Base-by-base conservation (phyloP, 2,329 filamentous ascomycete species). In the Aspergillus udagawae region DNA sequence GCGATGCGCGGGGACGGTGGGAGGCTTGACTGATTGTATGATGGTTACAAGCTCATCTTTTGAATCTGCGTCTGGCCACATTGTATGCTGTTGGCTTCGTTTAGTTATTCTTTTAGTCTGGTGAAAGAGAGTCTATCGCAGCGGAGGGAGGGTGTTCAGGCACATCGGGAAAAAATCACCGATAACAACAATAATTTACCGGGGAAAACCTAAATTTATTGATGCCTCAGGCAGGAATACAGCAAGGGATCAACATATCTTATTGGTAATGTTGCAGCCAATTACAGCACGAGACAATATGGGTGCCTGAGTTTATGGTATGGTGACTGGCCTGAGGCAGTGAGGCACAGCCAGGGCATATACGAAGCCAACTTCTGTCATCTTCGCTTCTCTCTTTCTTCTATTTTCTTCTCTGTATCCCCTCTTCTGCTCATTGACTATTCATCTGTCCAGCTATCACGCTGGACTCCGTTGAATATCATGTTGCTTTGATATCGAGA, bases 1-100 rank as follows among this genome's bases (percentile, higher is more conserved):
- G 63, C 86, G 85, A 67, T 89, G 84, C 38, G 86, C 73, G 54
- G 84, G 82, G 29, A 83, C 51, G 38, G 71, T 67, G 12, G 70
- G 70, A 7, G 75, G 75, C 49, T 71, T 79, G 32, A 83, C 81
- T 51, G 80, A 79, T 65, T 72, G 69, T n/a, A 70, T 68, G 54
- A 74, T 60, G 9, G 62, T 64, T 23, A 65, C 57, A 47, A 73
- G 67, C 54, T 74, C 70, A 38, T 64, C 61, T 25, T 66, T 58
- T n/a, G 64, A 14, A 38, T 38, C 32, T 47, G 44, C 10, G 21
- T 47, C 44, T 52, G 6, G 65, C 55, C 44, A 65, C 44, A 47
- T 47, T 12, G 44, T 47, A 23, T 47, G 8, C 10, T 4, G 6
- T 23, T 27, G 20, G 1, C 21, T 47, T 25, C 21, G 12, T 23